Conservation (phyloP, 2,329 filamentous ascomycete genomes). For the Colletotrichum graminicola region DNA sequence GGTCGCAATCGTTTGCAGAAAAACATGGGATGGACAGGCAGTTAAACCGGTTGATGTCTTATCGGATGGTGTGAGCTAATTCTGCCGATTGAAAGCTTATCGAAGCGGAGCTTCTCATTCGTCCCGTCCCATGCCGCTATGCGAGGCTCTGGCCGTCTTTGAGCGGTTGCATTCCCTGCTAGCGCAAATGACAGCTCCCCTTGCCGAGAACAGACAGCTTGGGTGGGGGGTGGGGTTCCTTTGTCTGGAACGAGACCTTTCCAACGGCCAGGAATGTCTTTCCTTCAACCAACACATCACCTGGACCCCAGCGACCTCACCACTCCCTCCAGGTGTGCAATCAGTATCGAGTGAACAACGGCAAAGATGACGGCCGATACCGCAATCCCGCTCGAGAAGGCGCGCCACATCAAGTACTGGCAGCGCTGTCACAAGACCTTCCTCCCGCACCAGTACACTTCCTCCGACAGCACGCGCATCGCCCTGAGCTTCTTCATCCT, state of each 20-base stretch:
- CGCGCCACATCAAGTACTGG: slow-evolving; percentile 90
- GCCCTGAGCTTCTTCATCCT: slow-evolving; percentile 91
- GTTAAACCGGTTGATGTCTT: slow-evolving; percentile 24
- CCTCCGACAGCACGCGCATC: slow-evolving; percentile 91
- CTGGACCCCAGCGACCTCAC: neutral
- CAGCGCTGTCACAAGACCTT: slow-evolving; percentile 85
- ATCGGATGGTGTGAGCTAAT: slow-evolving; percentile 30
- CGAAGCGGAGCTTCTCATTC: slow-evolving; percentile 36
- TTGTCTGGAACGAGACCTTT: slow-evolving; percentile 9
- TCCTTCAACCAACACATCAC: neutral
- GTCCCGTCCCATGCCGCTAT: neutral
- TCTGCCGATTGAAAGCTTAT: slow-evolving; percentile 25
- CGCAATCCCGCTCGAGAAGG: slow-evolving; percentile 63
- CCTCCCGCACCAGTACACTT: slow-evolving; percentile 85
- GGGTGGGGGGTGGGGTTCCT: slow-evolving; percentile 22
- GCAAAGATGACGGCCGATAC: slow-evolving; percentile 43
- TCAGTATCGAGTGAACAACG: too few relatives aligned
- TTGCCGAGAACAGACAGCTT: slow-evolving; percentile 6
- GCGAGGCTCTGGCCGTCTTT: slow-evolving; percentile 7
- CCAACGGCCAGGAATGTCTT: neutral
- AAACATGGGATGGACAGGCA: neutral
- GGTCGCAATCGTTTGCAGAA: slow-evolving; percentile 18
- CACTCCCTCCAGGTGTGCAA: neutral
- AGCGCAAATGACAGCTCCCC: slow-evolving; percentile 9
- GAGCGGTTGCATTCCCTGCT: slow-evolving; percentile 21